These are phyloP conservation scores for Entonaema liquescens DNA, from an alignment of 495 filamentous ascomycete species.

Conservation along the genomic window DNA sequence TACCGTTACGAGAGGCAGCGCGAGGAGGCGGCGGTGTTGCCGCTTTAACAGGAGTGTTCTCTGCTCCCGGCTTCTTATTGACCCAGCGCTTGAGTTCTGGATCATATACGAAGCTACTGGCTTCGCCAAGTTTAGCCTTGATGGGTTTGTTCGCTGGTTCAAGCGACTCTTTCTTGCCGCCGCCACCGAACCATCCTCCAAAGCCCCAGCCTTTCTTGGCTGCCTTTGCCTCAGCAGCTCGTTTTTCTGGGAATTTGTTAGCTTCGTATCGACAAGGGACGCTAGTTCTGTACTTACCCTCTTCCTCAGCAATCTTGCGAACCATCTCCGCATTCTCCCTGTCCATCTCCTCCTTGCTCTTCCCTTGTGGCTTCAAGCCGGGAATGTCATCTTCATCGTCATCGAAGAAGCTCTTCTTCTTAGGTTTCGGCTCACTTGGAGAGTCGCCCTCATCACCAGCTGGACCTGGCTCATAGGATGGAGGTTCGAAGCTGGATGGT, in stretches of 20 bases:
- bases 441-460: constrained; percentile 53
- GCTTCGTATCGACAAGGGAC: constrained; percentile 32
- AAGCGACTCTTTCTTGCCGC: constrained; percentile 69
- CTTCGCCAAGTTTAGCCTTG: constrained; percentile 93
- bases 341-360: constrained; percentile 66
- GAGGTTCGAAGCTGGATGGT: constrained; percentile 62
- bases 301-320: constrained; percentile 83
- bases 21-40: constrained; percentile 61
- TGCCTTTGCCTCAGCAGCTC: constrained; percentile 44
- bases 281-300: constrained; percentile 62
- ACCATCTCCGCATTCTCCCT: constrained; percentile 79
- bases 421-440: constrained; percentile 60
- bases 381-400: constrained; percentile 72
- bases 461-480: constrained; percentile 62
- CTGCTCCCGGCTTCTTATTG: constrained; percentile 86
- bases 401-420: constrained; percentile 81
- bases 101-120: constrained; percentile 92
- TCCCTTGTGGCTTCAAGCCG: constrained; percentile 48
- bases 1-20: constrained; percentile 47
- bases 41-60: constrained; percentile 56
- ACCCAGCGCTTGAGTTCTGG: constrained; percentile 96
- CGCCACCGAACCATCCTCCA: constrained; percentile 79
- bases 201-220: constrained; percentile 86
- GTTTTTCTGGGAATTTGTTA: constrained; percentile 43
- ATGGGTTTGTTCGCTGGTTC: constrained; percentile 72